Evolutionary conservation across 2,329 filamentous ascomycete genomes (phyloP), one percentile per base, ranked within the genome.

Genomic region (Colletotrichum sp.): DNA sequence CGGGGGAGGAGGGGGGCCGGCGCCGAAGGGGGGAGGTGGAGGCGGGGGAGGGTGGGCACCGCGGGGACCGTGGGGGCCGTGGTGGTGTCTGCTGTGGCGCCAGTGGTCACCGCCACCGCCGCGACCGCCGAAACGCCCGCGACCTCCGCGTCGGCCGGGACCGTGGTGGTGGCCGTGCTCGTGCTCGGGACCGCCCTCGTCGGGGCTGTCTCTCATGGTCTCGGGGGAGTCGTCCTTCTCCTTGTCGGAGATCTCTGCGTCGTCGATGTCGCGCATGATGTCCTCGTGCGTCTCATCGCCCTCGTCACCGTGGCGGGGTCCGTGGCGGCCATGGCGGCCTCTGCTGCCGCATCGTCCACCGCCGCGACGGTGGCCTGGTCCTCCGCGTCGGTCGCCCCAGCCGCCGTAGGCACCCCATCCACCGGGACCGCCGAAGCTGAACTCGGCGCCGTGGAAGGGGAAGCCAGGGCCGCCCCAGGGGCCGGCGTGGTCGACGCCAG

Each of bases 401-500:
- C 75, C 72, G 18, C 72, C 72, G 39, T 60, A 75, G 16, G 63
- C 62, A 8, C 72, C 75, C 59, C 72, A 71, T 30, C 71, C 71
- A 3, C 65, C 60, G 5, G 77, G 76, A 22, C 75, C 78, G 67
- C 72, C 70, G 26, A 72, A 59, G 13, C 64, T 64, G 52, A 71
- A 67, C 36, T 71, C 78, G n/a, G 79, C 60, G 30, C 74, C 52
- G 60, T 80, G 71, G 28, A 85, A 86, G 32, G 85, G 83, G 69
- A 86, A 86, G 28, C 83, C 84, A 69, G 82, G 81, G 68, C 79
- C 71, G 55, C 68, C 77, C 71, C 77, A 78, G 34, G 80, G 72
- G 39, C 79, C 80, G 44, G 79, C 62, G 76, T 86, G 85, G 73
- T 87, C 86, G 71, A 86, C 83, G 63, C 86, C 85, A 22, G 81